Conservation (phyloP, 352 stramenopile genomes). For the Phytophthora foliorum region DNA sequence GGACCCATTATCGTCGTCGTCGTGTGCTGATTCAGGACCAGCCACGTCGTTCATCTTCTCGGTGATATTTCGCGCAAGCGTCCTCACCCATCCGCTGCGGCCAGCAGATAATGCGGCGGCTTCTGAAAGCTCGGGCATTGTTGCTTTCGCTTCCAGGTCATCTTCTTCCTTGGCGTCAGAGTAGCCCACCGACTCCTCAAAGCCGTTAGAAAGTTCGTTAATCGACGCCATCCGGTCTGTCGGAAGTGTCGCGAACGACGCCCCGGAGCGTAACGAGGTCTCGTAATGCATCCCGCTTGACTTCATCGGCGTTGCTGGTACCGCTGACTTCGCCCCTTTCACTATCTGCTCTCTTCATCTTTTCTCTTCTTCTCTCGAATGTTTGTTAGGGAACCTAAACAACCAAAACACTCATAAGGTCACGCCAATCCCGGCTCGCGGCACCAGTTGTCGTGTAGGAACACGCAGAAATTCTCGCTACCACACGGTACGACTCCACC, state of each 20-base stretch:
- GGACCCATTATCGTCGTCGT: neutral
- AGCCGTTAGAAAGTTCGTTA: too few relatives aligned
- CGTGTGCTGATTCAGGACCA: too few relatives aligned
- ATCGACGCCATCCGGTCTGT: neutral
- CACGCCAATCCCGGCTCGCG: too few relatives aligned
- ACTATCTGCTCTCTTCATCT: constrained; percentile 10
- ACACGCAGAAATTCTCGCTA: too few relatives aligned
- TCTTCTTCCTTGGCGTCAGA: constrained; percentile 13
- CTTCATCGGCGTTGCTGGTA: constrained; percentile 15
- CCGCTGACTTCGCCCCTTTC: constrained; percentile 4
- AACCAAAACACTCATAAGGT: neutral
- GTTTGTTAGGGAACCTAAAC: neutral
- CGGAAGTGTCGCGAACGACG: neutral
- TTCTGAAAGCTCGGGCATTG: too few relatives aligned
- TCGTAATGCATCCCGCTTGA: neutral
- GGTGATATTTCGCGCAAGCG: too few relatives aligned
- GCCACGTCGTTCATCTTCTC: too few relatives aligned
- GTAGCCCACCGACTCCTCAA: too few relatives aligned
- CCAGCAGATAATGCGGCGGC: too few relatives aligned
- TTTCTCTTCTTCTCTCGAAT: constrained; percentile 3
- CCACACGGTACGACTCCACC: too few relatives aligned
- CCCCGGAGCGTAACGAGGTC: neutral
- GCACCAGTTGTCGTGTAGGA: too few relatives aligned
- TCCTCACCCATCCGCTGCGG: too few relatives aligned
- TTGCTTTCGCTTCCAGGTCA: neutral